These are phyloP conservation scores for Martiniozyma asiatica DNA, from an alignment of 1,139 yeast genomes.

Conservation along the genomic window DNA sequence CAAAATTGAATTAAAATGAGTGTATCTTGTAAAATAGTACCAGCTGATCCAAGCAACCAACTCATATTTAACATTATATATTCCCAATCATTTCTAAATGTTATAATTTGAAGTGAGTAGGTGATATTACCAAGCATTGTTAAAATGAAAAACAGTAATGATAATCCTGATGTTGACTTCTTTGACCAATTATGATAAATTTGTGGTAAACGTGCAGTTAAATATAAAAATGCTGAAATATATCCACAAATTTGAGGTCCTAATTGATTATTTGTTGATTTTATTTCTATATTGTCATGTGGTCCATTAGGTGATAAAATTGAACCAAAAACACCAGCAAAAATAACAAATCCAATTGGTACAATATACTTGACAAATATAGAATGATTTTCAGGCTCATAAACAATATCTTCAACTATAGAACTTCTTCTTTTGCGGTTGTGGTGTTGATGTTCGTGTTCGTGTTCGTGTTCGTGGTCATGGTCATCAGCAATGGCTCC, in stretches of 20 bases:
- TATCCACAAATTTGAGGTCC: constrained; percentile 70
- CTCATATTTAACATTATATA: constrained; percentile 55
- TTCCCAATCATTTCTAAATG: constrained; percentile 48
- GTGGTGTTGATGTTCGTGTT: constrained; percentile 4
- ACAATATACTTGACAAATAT: constrained; percentile 40
- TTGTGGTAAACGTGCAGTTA: constrained; percentile 74
- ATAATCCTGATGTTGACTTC: constrained; percentile 63
- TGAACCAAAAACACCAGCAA: constrained; percentile 57
- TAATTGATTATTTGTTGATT: constrained; percentile 15
- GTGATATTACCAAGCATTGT: constrained; percentile 69
- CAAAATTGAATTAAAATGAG: constrained; percentile 56
- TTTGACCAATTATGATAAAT: constrained; percentile 58
- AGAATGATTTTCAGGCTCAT: constrained; percentile 27
- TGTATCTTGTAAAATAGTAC: constrained; percentile 59
- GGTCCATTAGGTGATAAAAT: constrained; percentile 31
- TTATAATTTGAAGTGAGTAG: constrained; percentile 63
- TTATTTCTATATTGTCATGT: background rate
- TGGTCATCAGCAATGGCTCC: too few relatives aligned
- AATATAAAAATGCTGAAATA: constrained; percentile 53
- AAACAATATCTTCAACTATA: constrained; percentile 20
- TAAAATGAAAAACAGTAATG: constrained; percentile 61
- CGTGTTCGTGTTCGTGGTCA: constrained; percentile 1
- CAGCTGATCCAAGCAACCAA: constrained; percentile 67
- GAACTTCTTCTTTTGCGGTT: constrained; percentile 17
- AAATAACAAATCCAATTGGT: constrained; percentile 53